phyloP scores from a whole-genome alignment of 2,329 filamentous ascomycete species.

The Aspergillus unguis region DNA sequence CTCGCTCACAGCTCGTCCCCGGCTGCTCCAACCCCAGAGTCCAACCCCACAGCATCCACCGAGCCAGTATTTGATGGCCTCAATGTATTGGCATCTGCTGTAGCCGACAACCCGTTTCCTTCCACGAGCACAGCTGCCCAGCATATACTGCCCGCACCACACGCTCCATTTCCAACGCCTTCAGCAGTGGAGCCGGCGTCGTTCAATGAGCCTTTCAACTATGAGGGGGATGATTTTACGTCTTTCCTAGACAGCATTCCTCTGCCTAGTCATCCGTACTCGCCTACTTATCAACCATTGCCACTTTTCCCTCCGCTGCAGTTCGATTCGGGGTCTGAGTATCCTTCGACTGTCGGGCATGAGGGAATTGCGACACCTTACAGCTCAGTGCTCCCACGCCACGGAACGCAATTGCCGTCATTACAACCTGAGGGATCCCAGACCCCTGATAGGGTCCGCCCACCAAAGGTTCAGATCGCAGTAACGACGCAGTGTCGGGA shows the following conservation, averaged over 20 bases:
- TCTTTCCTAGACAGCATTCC: slow-evolving; percentile 36
- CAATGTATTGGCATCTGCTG: slow-evolving; percentile 28
- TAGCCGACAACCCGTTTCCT: slow-evolving; percentile 21
- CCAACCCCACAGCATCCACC: slow-evolving; percentile 17
- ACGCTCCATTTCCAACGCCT: slow-evolving; percentile 12
- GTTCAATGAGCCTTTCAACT: slow-evolving; percentile 23
- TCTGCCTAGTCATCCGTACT: slow-evolving; percentile 32
- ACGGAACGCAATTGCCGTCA: slow-evolving; percentile 33
- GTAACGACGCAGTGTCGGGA: slow-evolving; percentile 33
- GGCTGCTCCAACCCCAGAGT: slow-evolving; percentile 10
- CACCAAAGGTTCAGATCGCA: slow-evolving; percentile 27
- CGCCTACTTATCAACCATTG: slow-evolving; percentile 32
- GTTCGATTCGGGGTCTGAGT: slow-evolving; percentile 24
- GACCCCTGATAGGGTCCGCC: slow-evolving; percentile 22
- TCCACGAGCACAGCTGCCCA: background rate
- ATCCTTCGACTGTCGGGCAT: slow-evolving; percentile 22
- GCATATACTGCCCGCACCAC: slow-evolving; percentile 10
- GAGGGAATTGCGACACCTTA: slow-evolving; percentile 21
- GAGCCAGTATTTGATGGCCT: slow-evolving; percentile 25
- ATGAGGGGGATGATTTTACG: slow-evolving; percentile 35
- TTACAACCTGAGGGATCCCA: slow-evolving; percentile 32
- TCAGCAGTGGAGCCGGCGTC: slow-evolving; percentile 17
- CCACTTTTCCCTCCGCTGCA: slow-evolving; percentile 30
- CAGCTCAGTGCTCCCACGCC: slow-evolving; percentile 31
- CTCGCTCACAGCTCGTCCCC: slow-evolving; percentile 24